Evolutionary conservation across 2,329 filamentous ascomycete genomes (phyloP).

Genomic region (Cytospora mali): DNA sequence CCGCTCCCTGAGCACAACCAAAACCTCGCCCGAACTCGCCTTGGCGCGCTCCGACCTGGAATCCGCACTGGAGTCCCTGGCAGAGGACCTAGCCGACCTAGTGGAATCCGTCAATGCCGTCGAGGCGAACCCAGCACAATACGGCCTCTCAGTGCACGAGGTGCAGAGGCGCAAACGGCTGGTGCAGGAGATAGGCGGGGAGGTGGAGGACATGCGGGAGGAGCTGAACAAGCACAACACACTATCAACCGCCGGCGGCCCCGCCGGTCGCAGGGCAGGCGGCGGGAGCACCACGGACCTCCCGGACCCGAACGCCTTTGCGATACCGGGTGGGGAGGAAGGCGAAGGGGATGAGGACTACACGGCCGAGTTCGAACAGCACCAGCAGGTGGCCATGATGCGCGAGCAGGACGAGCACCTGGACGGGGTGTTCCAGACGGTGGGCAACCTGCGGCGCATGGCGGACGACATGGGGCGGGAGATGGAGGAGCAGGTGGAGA

Average conservation of each 20-base stretch:
- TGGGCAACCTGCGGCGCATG: conserved; percentile 86
- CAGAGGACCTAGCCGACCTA: conserved; percentile 86
- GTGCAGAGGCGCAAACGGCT: conserved; percentile 78
- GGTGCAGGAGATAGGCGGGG: conserved; percentile 84
- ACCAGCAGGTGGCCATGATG: conserved; percentile 90
- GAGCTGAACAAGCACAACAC: conserved; percentile 69
- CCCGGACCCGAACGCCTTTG: conserved; percentile 58
- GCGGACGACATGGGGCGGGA: conserved; percentile 96
- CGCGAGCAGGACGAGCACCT: conserved; percentile 91
- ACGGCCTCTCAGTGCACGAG: conserved; percentile 82
- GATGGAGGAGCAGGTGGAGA: conserved; percentile 89
- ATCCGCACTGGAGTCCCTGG: conserved; percentile 65
- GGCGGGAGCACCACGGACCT: conserved; percentile 47
- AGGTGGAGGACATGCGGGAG: conserved; percentile 86
- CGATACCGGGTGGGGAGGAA: conserved; percentile 55
- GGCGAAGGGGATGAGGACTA: conserved; percentile 57
- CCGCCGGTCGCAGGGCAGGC: conserved; percentile 18
- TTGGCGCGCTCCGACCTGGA: conserved; percentile 73
- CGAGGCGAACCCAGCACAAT: conserved; percentile 84
- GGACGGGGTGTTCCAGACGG: conserved; percentile 89
- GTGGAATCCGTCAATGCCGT: conserved; percentile 83
- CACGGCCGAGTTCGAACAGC: conserved; percentile 84
- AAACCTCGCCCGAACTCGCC: conserved; percentile 80
- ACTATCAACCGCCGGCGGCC: conserved; percentile 36
- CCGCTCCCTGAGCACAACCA: conserved; percentile 75